Evolutionary conservation across 441 rosid genomes (phyloP).

Genomic region (Macaranga tanarius): DNA sequence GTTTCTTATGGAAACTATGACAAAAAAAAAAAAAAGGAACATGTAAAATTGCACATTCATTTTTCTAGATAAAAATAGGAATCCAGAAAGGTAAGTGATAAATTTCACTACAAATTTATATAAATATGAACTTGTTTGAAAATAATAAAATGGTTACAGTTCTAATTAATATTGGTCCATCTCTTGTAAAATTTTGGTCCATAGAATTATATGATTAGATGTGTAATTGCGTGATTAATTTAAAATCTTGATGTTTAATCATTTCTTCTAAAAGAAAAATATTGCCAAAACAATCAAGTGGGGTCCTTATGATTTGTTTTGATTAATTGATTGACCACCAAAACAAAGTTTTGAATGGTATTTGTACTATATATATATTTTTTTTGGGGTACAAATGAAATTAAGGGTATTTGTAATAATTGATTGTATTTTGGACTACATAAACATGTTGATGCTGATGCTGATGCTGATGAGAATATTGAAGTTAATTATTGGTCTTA

Average conservation of each 20-base stretch:
- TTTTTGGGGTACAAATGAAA: too few species aligned
- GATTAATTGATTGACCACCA: not conserved
- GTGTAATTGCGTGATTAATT: not conserved
- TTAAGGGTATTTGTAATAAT: not conserved
- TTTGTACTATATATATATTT: too few species aligned
- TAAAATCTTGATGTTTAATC: not conserved
- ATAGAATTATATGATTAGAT: not conserved
- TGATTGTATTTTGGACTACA: not conserved
- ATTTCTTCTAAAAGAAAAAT: not conserved
- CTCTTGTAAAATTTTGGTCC: too few species aligned
- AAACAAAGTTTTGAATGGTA: not conserved
- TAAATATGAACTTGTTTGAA: too few species aligned
- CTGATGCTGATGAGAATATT: too few species aligned
- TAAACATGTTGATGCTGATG: not conserved
- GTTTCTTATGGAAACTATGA: not conserved
- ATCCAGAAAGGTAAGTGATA: not conserved
- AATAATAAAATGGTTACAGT: too few species aligned
- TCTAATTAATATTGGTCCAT: too few species aligned
- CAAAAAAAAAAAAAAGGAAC: not conserved
- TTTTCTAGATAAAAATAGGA: not conserved
- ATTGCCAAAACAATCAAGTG: not conserved
- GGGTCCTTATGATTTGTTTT: not conserved
- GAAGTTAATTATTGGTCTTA: too few species aligned
- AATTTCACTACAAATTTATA: too few species aligned
- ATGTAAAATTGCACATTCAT: not conserved